Conservation (phyloP, 2,329 filamentous ascomycete genomes). For the Fusarium verrucosum region DNA sequence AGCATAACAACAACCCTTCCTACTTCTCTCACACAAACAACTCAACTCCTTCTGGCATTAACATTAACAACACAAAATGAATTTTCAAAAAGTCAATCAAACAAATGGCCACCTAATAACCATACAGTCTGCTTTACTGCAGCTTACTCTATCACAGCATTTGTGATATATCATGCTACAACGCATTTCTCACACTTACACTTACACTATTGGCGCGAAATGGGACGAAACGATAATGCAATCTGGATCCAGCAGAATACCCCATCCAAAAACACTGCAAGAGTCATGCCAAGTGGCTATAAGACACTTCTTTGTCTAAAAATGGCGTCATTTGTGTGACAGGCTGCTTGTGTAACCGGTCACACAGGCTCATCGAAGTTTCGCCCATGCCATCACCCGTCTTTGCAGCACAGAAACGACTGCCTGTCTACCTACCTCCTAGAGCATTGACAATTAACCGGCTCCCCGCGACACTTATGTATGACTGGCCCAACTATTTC, state of each 20-base stretch:
- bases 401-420: constrained; percentile 15
- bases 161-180: not conserved
- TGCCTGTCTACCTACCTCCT: not conserved
- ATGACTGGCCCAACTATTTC: not conserved
- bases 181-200: not conserved
- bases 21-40: not conserved
- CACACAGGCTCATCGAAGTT: constrained; percentile 31
- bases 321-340: constrained; percentile 10
- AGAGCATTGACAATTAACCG: not conserved
- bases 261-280: not conserved
- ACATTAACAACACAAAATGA: not conserved
- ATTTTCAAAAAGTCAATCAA: not conserved
- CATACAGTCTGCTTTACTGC: not conserved
- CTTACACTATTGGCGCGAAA: not conserved
- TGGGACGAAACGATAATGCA: not conserved
- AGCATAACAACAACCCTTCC: not conserved
- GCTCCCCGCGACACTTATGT: not conserved
- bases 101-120: not conserved
- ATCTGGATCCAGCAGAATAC: not conserved
- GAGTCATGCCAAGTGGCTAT: not conserved
- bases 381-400: constrained; percentile 37
- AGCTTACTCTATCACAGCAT: not conserved
- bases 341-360: constrained; percentile 14
- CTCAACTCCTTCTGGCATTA: not conserved
- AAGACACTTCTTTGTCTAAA: not conserved